Percentiles rank a stretch among this genome's conserved stretches.
Conservation (phyloP, 208 protist genomes). For the Acanthamoeba healyi region DNA sequence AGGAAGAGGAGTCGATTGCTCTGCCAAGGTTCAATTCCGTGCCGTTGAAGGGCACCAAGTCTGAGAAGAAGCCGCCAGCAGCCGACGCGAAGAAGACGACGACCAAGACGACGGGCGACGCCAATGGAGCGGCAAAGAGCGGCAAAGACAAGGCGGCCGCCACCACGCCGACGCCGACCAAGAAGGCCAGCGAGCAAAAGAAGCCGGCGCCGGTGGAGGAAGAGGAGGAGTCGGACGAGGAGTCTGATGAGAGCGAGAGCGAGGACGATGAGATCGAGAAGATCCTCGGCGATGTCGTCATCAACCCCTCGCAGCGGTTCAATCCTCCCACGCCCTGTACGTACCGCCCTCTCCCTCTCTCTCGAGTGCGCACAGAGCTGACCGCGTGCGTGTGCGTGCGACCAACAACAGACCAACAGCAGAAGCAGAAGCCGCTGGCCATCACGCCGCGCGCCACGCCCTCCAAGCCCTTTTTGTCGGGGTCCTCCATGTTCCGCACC, state of each 20-base stretch:
- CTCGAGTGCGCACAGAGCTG: neutral
- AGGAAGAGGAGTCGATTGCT: neutral
- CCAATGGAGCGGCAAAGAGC: neutral
- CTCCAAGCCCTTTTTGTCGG: neutral
- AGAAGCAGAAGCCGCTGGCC: neutral
- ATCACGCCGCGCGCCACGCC: constrained; percentile 1
- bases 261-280: neutral
- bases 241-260: neutral
- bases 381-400: neutral
- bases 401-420: neutral
- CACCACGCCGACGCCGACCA: neutral
- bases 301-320: neutral
- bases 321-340: neutral
- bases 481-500: neutral
- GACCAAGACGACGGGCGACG: neutral
- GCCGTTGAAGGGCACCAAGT: neutral
- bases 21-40: too few species aligned
- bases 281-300: neutral
- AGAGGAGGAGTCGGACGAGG: neutral
- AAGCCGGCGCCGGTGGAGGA: neutral
- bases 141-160: neutral
- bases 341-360: neutral
- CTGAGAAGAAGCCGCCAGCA: neutral
- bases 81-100: neutral
- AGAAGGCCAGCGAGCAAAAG: neutral